Conservation (phyloP, 2,329 filamentous ascomycete genomes). For the Huntiella bhutanensis region DNA sequence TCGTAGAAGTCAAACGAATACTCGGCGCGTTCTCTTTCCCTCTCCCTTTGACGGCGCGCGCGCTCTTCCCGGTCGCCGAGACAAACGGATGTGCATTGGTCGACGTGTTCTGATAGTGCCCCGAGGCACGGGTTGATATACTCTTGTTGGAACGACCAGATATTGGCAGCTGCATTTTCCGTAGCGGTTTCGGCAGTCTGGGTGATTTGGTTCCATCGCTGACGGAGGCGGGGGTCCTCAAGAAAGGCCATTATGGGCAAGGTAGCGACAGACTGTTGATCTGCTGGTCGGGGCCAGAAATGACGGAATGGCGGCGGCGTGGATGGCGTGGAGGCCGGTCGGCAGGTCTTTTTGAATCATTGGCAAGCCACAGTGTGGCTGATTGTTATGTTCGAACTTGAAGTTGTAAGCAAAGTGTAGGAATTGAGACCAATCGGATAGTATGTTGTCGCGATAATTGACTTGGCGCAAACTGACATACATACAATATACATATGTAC, state of each 20-base stretch:
- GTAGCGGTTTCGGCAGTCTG: slow-evolving; percentile 82
- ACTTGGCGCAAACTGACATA: too few relatives aligned
- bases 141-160: slow-evolving; percentile 73
- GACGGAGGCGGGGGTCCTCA: slow-evolving; percentile 73
- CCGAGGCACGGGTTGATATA: slow-evolving; percentile 70
- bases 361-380: too few relatives aligned
- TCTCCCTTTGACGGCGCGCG: slow-evolving; percentile 46
- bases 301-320: too few relatives aligned
- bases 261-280: too few relatives aligned
- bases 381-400: too few relatives aligned
- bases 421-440: too few relatives aligned
- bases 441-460: too few relatives aligned
- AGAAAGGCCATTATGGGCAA: slow-evolving; percentile 35
- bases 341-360: too few relatives aligned
- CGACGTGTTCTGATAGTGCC: slow-evolving; percentile 45
- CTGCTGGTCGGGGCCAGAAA: too few relatives aligned
- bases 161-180: slow-evolving; percentile 73
- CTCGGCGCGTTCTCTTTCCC: slow-evolving; percentile 48
- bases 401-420: too few relatives aligned
- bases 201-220: slow-evolving; percentile 82
- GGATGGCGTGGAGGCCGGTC: too few relatives aligned
- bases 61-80: slow-evolving; percentile 56
- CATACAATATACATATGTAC: too few relatives aligned
- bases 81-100: slow-evolving; percentile 55
- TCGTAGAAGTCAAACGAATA: slow-evolving; percentile 94